A percentile compares a stretch with the other conserved stretches of the same genome.
Conservation (phyloP, 1,284 basidiomycete genomes). For the Schizopora paradoxa region DNA sequence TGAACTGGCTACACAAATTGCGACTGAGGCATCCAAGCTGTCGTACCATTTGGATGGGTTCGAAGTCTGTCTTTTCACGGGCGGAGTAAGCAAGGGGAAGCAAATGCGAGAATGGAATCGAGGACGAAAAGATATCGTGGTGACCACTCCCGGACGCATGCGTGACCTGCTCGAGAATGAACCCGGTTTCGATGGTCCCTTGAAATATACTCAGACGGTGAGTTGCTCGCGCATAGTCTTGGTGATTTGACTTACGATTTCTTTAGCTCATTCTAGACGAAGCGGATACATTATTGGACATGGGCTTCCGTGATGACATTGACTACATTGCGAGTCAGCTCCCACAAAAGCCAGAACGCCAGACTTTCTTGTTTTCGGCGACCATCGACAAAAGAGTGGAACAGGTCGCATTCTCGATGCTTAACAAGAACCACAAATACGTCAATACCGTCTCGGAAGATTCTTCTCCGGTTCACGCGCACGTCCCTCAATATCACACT, state of each 20-base stretch:
- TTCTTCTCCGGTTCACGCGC: conserved; percentile 62
- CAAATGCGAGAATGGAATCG: conserved; percentile 69
- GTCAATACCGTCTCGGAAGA: conserved; percentile 57
- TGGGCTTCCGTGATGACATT: conserved; percentile 94
- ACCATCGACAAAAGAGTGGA: conserved; percentile 65
- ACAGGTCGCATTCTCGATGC: conserved; percentile 49
- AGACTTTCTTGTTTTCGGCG: conserved; percentile 96
- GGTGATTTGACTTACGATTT: conserved; percentile 13
- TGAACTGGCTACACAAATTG: conserved; percentile 93
- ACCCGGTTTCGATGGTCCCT: conserved; percentile 46
- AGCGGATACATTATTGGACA: conserved; percentile 91
- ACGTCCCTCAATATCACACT: conserved; percentile 84
- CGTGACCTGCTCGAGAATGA: conserved; percentile 73
- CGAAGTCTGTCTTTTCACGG: conserved; percentile 75
- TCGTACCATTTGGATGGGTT: conserved; percentile 61
- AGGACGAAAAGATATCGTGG: conserved; percentile 78
- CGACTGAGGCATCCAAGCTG: conserved; percentile 75
- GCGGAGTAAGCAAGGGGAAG: conserved; percentile 62
- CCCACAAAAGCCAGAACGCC: conserved; percentile 64
- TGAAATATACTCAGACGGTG: conserved; percentile 58
- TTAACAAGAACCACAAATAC: conserved; percentile 53
- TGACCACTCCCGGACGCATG: conserved; percentile 90
- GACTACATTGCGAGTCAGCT: conserved; percentile 68
- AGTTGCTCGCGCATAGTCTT: conserved; percentile 23
- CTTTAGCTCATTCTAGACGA: conserved; percentile 85